These are phyloP conservation scores for Talaromyces sp. DNA, from an alignment of 2,329 filamentous ascomycete species.

Conservation along the genomic window DNA sequence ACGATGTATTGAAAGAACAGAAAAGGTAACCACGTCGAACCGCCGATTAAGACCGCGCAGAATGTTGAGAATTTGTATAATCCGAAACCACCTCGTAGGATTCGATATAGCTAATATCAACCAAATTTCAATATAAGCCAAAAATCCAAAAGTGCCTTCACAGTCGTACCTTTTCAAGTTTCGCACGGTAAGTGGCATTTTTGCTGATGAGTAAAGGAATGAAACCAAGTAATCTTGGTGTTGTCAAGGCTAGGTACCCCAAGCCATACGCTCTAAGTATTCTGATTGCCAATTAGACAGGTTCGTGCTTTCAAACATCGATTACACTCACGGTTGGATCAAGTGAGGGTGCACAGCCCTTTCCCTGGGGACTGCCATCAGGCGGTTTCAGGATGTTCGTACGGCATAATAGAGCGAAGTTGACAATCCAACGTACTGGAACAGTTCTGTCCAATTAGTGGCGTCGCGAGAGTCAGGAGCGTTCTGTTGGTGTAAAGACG, in stretches of 20 bases:
- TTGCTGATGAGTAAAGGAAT: conserved; percentile 34
- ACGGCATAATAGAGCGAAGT: conserved; percentile 8
- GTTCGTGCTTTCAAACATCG: neutral
- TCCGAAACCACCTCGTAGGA: conserved; percentile 40
- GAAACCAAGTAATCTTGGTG: conserved; percentile 44
- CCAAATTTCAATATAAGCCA: neutral
- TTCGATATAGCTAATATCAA: conserved; percentile 34
- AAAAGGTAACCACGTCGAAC: conserved; percentile 48
- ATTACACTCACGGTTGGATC: conserved; percentile 34
- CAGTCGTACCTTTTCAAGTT: conserved; percentile 36
- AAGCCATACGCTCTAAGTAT: conserved; percentile 48
- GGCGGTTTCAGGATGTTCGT: conserved; percentile 4
- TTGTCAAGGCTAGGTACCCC: conserved; percentile 48
- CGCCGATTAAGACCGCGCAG: conserved; percentile 51
- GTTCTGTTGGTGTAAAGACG: neutral
- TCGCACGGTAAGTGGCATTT: conserved; percentile 31
- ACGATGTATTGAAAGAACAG: conserved; percentile 27
- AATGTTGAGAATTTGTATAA: conserved; percentile 52
- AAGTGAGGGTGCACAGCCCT: conserved; percentile 18
- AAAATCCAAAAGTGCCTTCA: neutral
- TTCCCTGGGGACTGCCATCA: conserved; percentile 13
- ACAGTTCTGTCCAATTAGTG: neutral
- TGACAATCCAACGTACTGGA: neutral
- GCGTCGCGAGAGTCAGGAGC: neutral
- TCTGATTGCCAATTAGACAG: conserved; percentile 21